A percentile compares a stretch with the other conserved stretches of the same genome.
phyloP scores from a whole-genome alignment of 331 rosid species.

The Rosa hybrid region DNA sequence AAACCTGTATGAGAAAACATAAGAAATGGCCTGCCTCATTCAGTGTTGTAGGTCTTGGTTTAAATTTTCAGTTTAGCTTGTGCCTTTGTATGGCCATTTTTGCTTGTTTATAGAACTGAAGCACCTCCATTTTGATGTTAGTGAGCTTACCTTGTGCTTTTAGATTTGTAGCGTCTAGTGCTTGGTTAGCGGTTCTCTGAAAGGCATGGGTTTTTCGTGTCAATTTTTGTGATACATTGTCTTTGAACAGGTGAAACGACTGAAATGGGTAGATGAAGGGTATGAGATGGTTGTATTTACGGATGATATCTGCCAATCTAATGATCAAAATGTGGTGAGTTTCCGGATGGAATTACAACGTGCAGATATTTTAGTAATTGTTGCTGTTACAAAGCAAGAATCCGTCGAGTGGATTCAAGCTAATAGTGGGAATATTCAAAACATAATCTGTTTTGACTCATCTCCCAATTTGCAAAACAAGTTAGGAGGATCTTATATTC shows the following conservation, averaged over 20 bases:
- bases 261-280: slow-evolving; percentile 89
- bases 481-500: slow-evolving; percentile 69
- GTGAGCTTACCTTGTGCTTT: background rate
- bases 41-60: background rate
- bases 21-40: background rate
- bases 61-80: background rate
- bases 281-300: slow-evolving; percentile 75
- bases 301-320: slow-evolving; percentile 43
- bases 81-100: background rate
- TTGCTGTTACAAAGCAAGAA: slow-evolving; percentile 60
- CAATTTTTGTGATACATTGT: slow-evolving; percentile 3
- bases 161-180: background rate
- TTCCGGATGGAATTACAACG: slow-evolving; percentile 37
- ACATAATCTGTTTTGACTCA: slow-evolving; percentile 74
- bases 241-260: slow-evolving; percentile 63
- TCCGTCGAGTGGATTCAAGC: slow-evolving; percentile 56
- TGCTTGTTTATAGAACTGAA: background rate
- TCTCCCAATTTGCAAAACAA: slow-evolving; percentile 57
- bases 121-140: background rate
- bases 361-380: slow-evolving; percentile 67
- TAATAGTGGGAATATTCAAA: slow-evolving; percentile 36
- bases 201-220: background rate
- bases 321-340: slow-evolving; percentile 24
- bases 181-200: background rate
- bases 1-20: background rate